Evolutionary conservation across 1,284 basidiomycete genomes (phyloP), one percentile per base, ranked within the genome.

Genomic region (Sporisorium graminicola): DNA sequence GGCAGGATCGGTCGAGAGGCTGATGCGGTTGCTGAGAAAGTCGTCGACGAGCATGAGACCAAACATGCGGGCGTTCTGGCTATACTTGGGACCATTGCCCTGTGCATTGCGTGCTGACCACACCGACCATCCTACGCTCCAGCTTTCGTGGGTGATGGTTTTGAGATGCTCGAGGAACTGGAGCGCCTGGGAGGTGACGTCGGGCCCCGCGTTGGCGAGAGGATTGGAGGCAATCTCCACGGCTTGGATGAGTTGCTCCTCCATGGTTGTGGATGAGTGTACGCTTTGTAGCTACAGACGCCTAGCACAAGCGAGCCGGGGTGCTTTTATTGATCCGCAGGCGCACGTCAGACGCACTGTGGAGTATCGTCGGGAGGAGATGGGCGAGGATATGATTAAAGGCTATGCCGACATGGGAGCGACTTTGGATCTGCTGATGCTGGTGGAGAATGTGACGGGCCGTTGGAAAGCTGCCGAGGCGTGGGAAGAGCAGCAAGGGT

Each of bases 161-260:
- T 94, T 92, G 70, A 95, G 88, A 54, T 88, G 89, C 37, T 91
- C 89, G 49, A 96, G 88, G 86, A 92, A 97, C 64, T 91, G 89
- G 77, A 95, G 88, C 56, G 94, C 94, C 83, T 94, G 91, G 58
- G 90, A 90, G 20, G 93, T 87, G 37, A 81, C 62, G 0, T 81
- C 73, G 43, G 82, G 88, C 84, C 92, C 91, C 5, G 73, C 61
- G 52, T 65, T 73, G 59, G 67, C 68, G 14, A 88, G 87, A 43
- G 92, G 92, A 88, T 94, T 91, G 77, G 91, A 91, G 64, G 93
- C 93, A 86, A 94, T 91, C 83, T 90, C 87, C 84, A 94, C 93
- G 57, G 93, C 93, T 86, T 92, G 92, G 22, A 93, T 90, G 74
- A 94, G 88, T 84, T 91, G 92, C 52, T 83, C 81, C 58, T 86